Conservation (phyloP, 768 basidiomycete species). For the Tremella mesenterica region DNA sequence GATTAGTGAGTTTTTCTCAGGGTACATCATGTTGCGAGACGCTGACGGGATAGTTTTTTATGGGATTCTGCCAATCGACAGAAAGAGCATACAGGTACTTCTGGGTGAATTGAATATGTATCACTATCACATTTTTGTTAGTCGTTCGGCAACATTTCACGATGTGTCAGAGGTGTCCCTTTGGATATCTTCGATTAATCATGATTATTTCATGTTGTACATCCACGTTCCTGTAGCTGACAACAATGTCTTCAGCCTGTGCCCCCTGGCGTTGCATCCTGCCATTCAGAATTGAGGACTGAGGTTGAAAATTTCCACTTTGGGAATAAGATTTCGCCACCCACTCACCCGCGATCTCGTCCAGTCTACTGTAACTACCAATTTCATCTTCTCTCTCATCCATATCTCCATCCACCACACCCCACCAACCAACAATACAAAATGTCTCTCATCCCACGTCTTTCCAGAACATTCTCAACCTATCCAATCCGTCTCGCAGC, state of each 20-base stretch:
- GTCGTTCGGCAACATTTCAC: no score
- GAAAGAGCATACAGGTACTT: no score
- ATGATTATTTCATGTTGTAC: not conserved
- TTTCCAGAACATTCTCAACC: not conserved
- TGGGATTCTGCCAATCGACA: conserved; percentile 41
- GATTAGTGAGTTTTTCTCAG: conserved; percentile 35
- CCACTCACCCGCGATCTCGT: not conserved
- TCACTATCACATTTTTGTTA: no score
- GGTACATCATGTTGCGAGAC: not conserved
- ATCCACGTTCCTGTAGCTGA: not conserved
- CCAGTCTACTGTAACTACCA: not conserved
- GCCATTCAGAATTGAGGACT: no score
- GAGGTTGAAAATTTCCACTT: not conserved
- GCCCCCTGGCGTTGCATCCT: no score
- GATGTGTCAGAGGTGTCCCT: no score
- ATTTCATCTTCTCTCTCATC: not conserved
- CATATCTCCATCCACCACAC: no score
- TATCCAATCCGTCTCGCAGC: not conserved
- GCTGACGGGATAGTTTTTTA: conserved; percentile 28
- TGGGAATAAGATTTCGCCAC: conserved; percentile 1
- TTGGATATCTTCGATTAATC: no score
- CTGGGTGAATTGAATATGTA: no score
- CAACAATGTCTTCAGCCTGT: no score
- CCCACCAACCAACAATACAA: no score
- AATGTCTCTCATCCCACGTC: not conserved